Evolutionary conservation across 2,329 filamentous ascomycete species (phyloP).

Genomic region (Penicillium sp.): DNA sequence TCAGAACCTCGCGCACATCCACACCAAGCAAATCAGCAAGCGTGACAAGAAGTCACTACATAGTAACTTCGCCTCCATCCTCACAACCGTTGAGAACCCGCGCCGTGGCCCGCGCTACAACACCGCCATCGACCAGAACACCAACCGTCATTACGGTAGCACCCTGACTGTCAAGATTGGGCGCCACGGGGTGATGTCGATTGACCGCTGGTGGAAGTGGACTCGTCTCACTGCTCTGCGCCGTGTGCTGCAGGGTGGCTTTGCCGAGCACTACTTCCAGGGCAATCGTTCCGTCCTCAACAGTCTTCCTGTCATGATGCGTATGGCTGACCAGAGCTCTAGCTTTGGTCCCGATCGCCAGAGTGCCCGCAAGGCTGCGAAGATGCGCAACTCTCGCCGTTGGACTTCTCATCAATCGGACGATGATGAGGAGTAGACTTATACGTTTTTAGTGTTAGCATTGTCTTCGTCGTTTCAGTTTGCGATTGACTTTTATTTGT

Average conservation of each 20-base stretch:
- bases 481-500: too few species aligned
- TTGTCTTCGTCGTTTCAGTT: neutral
- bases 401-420: conserved; percentile 33
- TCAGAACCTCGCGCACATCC: conserved; percentile 60
- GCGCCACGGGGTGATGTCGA: conserved; percentile 60
- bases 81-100: conserved; percentile 67
- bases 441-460: neutral
- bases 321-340: conserved; percentile 18
- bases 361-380: conserved; percentile 29
- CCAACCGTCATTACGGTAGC: conserved; percentile 61
- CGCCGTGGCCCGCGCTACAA: conserved; percentile 66
- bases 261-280: conserved; percentile 62
- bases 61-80: conserved; percentile 65
- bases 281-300: conserved; percentile 63
- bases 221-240: conserved; percentile 63
- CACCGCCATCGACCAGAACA: conserved; percentile 63
- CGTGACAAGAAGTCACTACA: conserved; percentile 68
- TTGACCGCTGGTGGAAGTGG: conserved; percentile 76
- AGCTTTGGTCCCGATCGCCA: conserved; percentile 24
- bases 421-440: conserved; percentile 22
- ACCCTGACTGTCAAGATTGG: conserved; percentile 62
- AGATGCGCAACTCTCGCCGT: conserved; percentile 29
- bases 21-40: conserved; percentile 64
- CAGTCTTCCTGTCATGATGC: conserved; percentile 53
- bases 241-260: conserved; percentile 62